These are phyloP conservation scores for Colletotrichum sp. DNA, from an alignment of 2,329 filamentous ascomycete species.

Conservation along the genomic window DNA sequence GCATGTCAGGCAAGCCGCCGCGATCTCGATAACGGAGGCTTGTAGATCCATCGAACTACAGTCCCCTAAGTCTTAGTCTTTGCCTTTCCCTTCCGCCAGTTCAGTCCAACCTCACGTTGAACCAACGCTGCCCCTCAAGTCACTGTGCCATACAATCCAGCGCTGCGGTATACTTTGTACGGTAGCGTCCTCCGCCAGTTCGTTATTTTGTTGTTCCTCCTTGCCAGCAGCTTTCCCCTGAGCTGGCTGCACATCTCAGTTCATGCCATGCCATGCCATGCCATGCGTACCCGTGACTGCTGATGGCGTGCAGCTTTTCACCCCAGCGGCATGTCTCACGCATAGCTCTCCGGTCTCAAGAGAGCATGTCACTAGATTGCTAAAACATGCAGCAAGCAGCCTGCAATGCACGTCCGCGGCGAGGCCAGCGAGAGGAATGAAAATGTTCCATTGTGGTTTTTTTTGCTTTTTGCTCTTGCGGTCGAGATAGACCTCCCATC, in stretches of 20 bases:
- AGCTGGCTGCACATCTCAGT: neutral
- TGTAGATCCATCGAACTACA: neutral
- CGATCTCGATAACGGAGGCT: slow-evolving; percentile 10
- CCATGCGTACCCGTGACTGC: neutral
- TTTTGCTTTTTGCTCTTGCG: neutral
- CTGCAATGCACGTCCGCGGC: neutral
- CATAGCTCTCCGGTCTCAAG: neutral
- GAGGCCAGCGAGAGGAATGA: neutral
- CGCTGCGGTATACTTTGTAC: neutral
- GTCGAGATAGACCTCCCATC: slow-evolving; percentile 3
- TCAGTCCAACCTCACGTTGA: neutral
- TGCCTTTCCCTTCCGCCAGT: neutral
- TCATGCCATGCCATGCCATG: neutral
- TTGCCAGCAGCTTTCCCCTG: neutral
- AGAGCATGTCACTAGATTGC: neutral
- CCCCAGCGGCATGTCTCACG: neutral
- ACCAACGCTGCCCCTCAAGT: neutral
- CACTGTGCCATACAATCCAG: neutral
- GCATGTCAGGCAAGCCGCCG: neutral
- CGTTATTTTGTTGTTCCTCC: neutral
- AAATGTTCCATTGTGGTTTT: neutral
- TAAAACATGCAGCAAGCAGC: neutral
- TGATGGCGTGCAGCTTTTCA: neutral
- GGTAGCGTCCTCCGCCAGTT: neutral
- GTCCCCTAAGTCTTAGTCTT: neutral